A percentile compares a stretch with the other conserved stretches of the same genome.
Evolutionary conservation across 371 early-diverging fungal genomes (phyloP).

Genomic region (Umbelopsis sp.): DNA sequence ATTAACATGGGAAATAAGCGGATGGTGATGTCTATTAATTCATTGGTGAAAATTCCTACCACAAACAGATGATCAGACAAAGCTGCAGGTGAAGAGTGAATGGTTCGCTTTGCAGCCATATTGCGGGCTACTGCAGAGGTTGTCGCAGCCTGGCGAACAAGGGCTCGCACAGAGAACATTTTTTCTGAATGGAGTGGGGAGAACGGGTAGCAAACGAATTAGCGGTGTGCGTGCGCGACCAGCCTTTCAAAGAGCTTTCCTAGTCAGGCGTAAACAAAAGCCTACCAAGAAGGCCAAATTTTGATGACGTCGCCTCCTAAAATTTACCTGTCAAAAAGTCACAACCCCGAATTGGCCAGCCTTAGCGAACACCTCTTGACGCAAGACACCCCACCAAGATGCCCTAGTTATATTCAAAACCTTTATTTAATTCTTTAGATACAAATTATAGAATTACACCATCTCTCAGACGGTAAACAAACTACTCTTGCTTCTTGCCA

Average conservation of each 20-base stretch:
- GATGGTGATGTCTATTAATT: not conserved
- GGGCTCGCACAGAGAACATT: conserved; percentile 49
- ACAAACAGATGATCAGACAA: conserved; percentile 73
- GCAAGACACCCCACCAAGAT: not conserved
- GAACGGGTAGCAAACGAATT: conserved; percentile 10
- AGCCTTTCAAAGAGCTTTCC: conserved; percentile 16
- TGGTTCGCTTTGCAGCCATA: conserved; percentile 48
- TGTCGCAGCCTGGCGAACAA: conserved; percentile 47
- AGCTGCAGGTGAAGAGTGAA: conserved; percentile 51
- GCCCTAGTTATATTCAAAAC: not conserved
- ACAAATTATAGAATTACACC: not conserved
- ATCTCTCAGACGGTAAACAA: not conserved
- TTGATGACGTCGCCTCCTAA: conserved; percentile 5
- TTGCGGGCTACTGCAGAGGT: conserved; percentile 27
- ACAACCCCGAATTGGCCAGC: no score
- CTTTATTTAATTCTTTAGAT: not conserved
- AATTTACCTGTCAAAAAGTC: no score
- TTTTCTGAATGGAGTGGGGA: conserved; percentile 18
- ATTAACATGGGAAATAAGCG: not conserved
- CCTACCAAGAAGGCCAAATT: not conserved
- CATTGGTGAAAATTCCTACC: conserved; percentile 40
- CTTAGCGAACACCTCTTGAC: no score
- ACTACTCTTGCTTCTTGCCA: not conserved
- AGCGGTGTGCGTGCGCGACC: conserved; percentile 17
- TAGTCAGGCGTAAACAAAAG: conserved; percentile 10